Evolutionary conservation across 2,329 filamentous ascomycete genomes (phyloP), one percentile per base, ranked within the genome.

Genomic region (Aspergillus tubingensis): DNA sequence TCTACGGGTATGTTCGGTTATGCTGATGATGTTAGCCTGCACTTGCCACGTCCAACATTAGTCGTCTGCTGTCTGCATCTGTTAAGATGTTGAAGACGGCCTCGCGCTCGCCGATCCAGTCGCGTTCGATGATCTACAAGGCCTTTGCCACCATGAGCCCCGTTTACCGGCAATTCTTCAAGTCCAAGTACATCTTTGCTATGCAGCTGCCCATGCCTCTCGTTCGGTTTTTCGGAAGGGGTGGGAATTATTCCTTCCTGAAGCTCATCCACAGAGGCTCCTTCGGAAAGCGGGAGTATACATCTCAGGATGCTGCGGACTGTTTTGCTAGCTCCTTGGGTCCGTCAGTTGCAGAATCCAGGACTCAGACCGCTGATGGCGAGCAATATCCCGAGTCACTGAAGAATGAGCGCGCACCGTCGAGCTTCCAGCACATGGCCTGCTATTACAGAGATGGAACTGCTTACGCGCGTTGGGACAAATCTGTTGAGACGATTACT

Each of bases 151-250:
- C 78, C 0, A 58, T 84, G n/a, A 69, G 67, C 15, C 83, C 84
- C 1, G 69, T 86, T 1, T 36, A 80, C n/a, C 71, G 71, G 19
- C 85, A 87, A 64, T 61, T 82, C 21, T 54, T 69, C 8, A 74
- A 79, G 56, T 85, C 83, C 2, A 80, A 81, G 60, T 87, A 87
- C 65, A 77, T 86, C 53, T 85, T 85, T 63, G 77, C 77, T 13
- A 82, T 86, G 72, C 78, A 81, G 44, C 72, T 86, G 2, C 84
- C 83, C 2, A 69, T 72, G 36, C 71, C 76, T 3, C 66, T 84
- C 13, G 77, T 81, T 52, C 73, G 68, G 50, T 78, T 75, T 64
- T 70, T 81, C 53, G 79, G 78, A n/a, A 75, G 69, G 0, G 78
- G 82, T n/a, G 81, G 83, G 7, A 82, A 85, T 62, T 77, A 74